These are phyloP conservation scores for Coemansia asiatica DNA, from an alignment of 192 early-diverging fungal species.

Conservation along the genomic window DNA sequence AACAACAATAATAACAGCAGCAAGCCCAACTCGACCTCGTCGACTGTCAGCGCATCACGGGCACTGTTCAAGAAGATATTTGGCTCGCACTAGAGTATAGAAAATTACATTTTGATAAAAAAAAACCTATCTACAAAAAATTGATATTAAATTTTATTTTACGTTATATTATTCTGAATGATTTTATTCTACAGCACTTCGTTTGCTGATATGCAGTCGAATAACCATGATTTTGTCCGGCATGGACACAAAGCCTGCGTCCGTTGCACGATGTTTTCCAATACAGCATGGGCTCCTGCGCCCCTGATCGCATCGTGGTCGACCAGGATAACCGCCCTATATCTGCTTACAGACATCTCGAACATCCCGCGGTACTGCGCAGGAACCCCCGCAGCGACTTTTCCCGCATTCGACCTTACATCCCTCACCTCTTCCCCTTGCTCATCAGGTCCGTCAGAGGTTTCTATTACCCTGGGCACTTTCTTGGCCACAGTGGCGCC, in stretches of 20 bases:
- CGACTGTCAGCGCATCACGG: slow-evolving; percentile 22
- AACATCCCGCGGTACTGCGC: slow-evolving; percentile 27
- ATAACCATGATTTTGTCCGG: slow-evolving; percentile 44
- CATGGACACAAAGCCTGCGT: slow-evolving; percentile 21
- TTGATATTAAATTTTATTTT: background rate
- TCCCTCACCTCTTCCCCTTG: background rate
- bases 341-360: slow-evolving; percentile 13
- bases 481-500: slow-evolving; percentile 25
- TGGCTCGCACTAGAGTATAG: slow-evolving; percentile 41
- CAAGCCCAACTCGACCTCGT: slow-evolving; percentile 16
- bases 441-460: background rate
- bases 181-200: slow-evolving; percentile 4
- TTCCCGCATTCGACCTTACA: background rate
- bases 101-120: slow-evolving; percentile 18
- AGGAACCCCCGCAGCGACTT: slow-evolving; percentile 16
- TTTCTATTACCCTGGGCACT: background rate
- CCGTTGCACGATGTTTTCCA: slow-evolving; percentile 12
- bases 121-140: slow-evolving; percentile 6
- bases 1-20: too few relatives aligned
- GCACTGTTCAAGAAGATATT: slow-evolving; percentile 55
- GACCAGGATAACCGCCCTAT: slow-evolving; percentile 17
- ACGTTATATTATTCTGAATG: background rate
- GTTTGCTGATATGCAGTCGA: slow-evolving; percentile 49
- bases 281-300: slow-evolving; percentile 1
- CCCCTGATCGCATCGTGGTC: slow-evolving; percentile 19